Evolutionary conservation across 75 land plant genomes (phyloP).

Genomic region (Cunninghamia lanceolata): DNA sequence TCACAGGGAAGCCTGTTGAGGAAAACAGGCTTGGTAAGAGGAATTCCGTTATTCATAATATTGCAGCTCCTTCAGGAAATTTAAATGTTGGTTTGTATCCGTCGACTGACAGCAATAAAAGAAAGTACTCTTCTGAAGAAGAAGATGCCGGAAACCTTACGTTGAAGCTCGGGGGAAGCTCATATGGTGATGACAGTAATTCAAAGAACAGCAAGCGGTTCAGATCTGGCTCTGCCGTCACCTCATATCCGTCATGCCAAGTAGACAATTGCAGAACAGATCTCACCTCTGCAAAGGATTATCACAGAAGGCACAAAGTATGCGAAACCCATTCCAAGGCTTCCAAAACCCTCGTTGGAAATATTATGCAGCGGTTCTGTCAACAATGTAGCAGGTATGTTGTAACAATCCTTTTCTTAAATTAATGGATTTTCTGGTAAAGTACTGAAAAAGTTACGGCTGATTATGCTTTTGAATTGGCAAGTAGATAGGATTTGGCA

Average conservation of each 20-base stretch:
- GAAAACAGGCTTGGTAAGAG: constrained; percentile 9
- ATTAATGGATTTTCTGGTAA: background rate
- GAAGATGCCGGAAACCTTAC: constrained; percentile 26
- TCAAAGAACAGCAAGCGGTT: constrained; percentile 27
- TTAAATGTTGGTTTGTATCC: background rate
- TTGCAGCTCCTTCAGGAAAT: background rate
- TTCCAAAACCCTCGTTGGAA: constrained; percentile 29
- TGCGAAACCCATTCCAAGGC: constrained; percentile 51
- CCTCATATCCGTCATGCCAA: constrained; percentile 38
- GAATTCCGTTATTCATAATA: background rate
- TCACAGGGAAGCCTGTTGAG: constrained; percentile 18
- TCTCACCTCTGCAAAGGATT: constrained; percentile 44
- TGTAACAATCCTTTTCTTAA: background rate
- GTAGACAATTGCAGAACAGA: constrained; percentile 47
- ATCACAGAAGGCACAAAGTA: constrained; percentile 52
- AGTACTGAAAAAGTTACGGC: background rate
- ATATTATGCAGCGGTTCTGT: constrained; percentile 50
- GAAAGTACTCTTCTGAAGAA: constrained; percentile 7
- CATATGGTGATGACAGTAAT: constrained; percentile 23
- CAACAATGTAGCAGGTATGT: constrained; percentile 56
- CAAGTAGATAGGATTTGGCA: background rate
- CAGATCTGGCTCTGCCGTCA: constrained; percentile 34
- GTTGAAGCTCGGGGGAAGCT: constrained; percentile 17
- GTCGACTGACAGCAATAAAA: constrained; percentile 4
- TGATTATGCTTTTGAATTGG: background rate